Percentiles rank a stretch among this genome's conserved stretches.
phyloP scores from a whole-genome alignment of 352 stramenopile species.

The Globisporangium parvum region DNA sequence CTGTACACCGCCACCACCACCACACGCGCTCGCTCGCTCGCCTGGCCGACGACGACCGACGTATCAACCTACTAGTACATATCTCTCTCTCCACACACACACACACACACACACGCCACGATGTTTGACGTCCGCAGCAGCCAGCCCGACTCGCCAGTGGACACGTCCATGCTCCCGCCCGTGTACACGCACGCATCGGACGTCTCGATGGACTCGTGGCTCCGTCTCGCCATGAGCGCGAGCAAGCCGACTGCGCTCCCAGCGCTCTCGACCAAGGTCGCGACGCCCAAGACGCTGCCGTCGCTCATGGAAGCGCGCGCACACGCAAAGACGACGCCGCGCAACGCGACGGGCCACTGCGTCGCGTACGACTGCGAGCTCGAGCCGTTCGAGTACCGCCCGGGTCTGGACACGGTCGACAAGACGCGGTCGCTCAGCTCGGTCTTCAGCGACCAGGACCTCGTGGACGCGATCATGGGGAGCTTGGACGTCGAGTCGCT shows the following conservation, averaged over 20 bases:
- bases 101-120: neutral
- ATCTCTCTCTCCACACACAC: neutral
- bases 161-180: conserved; percentile 66
- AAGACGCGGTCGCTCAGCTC: conserved; percentile 52
- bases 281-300: conserved; percentile 16
- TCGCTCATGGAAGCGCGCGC: conserved; percentile 17
- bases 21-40: neutral
- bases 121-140: conserved; percentile 18
- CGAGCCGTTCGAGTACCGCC: conserved; percentile 64
- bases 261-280: conserved; percentile 6
- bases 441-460: conserved; percentile 70
- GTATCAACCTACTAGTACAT: neutral
- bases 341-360: conserved; percentile 16
- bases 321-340: conserved; percentile 3
- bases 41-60: neutral
- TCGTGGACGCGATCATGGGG: conserved; percentile 76
- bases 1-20: conserved; percentile 4
- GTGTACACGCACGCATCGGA: conserved; percentile 38
- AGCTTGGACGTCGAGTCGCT: conserved; percentile 53
- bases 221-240: conserved; percentile 22
- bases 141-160: conserved; percentile 57
- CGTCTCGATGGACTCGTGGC: conserved; percentile 10
- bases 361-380: conserved; percentile 39
- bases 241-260: conserved; percentile 14
- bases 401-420: conserved; percentile 14